These are phyloP conservation scores for Ogataea wickerhamii DNA, from an alignment of 805 yeast genomes.

Conservation along the genomic window DNA sequence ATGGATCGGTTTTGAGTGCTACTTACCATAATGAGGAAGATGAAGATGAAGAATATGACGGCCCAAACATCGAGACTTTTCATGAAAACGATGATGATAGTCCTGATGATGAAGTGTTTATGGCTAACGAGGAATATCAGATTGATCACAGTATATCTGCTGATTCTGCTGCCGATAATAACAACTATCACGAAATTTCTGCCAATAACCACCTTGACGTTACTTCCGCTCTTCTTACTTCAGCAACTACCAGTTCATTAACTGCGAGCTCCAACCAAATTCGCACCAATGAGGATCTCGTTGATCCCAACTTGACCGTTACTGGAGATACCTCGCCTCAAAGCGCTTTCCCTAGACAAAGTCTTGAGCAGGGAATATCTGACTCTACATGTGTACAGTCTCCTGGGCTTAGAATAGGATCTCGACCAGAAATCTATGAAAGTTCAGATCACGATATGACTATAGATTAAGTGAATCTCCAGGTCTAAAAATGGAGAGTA, in stretches of 20 bases:
- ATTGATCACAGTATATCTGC: slow-evolving; percentile 31
- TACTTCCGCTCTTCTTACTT: slow-evolving; percentile 16
- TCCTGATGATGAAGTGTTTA: slow-evolving; percentile 27
- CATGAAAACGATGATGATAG: slow-evolving; percentile 9
- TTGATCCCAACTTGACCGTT: slow-evolving; percentile 8
- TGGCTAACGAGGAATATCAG: slow-evolving; percentile 38
- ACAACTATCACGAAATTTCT: not conserved
- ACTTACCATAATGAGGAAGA: slow-evolving; percentile 31
- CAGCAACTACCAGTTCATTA: slow-evolving; percentile 12
- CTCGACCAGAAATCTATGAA: slow-evolving; percentile 12
- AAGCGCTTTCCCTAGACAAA: slow-evolving; percentile 12
- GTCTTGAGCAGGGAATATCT: slow-evolving; percentile 7
- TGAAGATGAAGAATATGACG: slow-evolving; percentile 14
- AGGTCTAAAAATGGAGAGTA: no score
- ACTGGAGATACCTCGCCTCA: slow-evolving; percentile 22
- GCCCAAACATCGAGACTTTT: slow-evolving; percentile 5
- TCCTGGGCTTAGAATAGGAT: slow-evolving; percentile 14
- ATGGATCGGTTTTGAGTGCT: slow-evolving; percentile 37
- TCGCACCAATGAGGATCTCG: slow-evolving; percentile 7
- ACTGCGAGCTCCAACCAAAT: slow-evolving; percentile 12
- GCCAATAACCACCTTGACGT: slow-evolving; percentile 3
- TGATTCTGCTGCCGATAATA: slow-evolving; percentile 14
- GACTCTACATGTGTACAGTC: slow-evolving; percentile 13
- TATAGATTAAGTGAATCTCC: slow-evolving; percentile 18
- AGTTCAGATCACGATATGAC: slow-evolving; percentile 31